Base-by-base conservation (phyloP, 2,329 filamentous ascomycete species). In the Pseudogymnoascus sp. region DNA sequence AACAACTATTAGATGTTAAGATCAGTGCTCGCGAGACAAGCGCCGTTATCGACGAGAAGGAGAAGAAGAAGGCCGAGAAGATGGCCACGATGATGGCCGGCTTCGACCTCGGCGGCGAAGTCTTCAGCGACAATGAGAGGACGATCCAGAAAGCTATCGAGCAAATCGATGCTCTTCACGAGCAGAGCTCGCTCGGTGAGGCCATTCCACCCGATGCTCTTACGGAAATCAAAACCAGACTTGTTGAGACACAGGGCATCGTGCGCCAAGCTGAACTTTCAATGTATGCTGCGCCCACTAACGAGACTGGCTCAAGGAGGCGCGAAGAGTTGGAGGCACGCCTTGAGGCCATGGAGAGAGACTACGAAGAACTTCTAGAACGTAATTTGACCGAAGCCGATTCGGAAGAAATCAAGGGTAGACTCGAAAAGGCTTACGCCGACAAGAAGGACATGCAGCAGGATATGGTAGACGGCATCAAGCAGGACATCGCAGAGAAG, bases 41-140 rank as follows among this genome's bases (percentile, higher is more conserved):
- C 47, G 91, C 91, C 7, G 88, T 91, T 14, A 78, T 95, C 18
- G 93, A 97, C 68, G 94, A 97, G 76, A 99, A 99, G 81, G 95
- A 97, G 76, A 93, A 91, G 80, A 92, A 91, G 78, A 99, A 99
- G 82, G 91, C 92, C 0, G 94, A 99, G 77, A 94, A 95, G 76
- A 99, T 99, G 94, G 94, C 94, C 43, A 90, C 97, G 82, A 99
- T 99, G 94, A 97, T 99, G 93, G 94, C 94, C 62, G 91, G 93
- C 3, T 97, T 99, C 69, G 93, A 99, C 70, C 83, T 99, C 35
- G 93, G 91, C 47, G 88, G 89, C 57, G 92, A 97, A 62, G 87
- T 95, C 33, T 96, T 97, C 73, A 96, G 91, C 67, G 89, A 94
- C 62, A 96, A 96, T 68, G 94, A 99, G 74, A 84, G 87, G 65